Evolutionary conservation across 2,329 filamentous ascomycete species (phyloP).

Genomic region (Macrophomina phaseolina): DNA sequence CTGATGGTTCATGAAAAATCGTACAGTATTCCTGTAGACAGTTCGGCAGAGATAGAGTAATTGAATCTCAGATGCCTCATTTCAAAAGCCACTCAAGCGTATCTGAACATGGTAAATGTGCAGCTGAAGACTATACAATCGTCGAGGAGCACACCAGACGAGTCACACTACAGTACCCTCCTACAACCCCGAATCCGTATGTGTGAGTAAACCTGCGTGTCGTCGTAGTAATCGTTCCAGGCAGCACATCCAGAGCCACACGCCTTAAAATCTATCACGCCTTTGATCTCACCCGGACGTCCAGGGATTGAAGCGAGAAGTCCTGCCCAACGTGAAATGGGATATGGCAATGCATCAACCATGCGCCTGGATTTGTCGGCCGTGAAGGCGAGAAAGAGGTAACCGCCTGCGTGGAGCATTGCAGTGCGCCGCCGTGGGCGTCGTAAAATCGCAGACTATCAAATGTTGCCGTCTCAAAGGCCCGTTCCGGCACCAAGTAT

Average conservation of each 20-base stretch:
- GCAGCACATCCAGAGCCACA: not conserved
- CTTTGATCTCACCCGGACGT: constrained; percentile 41
- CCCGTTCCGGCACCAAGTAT: constrained; percentile 19
- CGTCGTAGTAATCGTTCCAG: constrained; percentile 10
- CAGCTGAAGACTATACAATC: not conserved
- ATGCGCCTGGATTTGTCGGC: constrained; percentile 47
- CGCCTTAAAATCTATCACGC: constrained; percentile 1
- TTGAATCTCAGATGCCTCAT: not conserved
- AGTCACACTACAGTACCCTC: not conserved
- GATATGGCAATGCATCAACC: constrained; percentile 48
- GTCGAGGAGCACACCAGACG: not conserved
- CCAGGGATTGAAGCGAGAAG: constrained; percentile 61
- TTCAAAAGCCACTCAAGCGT: too few relatives aligned
- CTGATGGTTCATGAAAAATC: not conserved
- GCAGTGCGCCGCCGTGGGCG: constrained; percentile 45
- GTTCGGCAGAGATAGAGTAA: not conserved
- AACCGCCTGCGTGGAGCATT: constrained; percentile 41
- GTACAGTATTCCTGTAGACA: not conserved
- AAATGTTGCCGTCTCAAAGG: constrained; percentile 1
- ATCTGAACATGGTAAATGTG: not conserved
- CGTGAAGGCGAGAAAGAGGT: constrained; percentile 44
- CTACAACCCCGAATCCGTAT: constrained; percentile 18
- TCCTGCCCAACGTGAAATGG: constrained; percentile 36
- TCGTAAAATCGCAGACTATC: constrained; percentile 32
- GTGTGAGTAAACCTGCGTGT: not conserved